phyloP scores from a whole-genome alignment of 345 rosid species.

The Microcos paniculata region DNA sequence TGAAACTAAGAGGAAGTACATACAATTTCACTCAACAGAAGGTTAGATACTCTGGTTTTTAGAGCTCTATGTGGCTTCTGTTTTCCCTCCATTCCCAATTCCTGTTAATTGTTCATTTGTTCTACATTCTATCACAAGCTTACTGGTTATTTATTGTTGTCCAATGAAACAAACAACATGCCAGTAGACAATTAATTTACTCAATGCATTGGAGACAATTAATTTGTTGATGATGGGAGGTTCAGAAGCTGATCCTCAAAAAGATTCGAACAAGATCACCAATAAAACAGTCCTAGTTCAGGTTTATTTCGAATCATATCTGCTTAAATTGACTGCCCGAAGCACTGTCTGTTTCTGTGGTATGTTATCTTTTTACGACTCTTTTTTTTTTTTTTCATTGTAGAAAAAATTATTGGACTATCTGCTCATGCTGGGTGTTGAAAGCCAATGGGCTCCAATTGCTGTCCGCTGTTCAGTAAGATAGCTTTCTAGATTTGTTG shows the following conservation, averaged over 20 bases:
- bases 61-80: not conserved
- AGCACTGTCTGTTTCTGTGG: not conserved
- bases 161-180: conserved; percentile 47
- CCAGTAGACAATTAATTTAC: conserved; percentile 97
- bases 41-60: conserved; percentile 63
- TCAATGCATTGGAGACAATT: conserved; percentile 80
- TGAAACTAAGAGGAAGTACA: conserved; percentile 73
- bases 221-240: conserved; percentile 77
- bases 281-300: conserved; percentile 85
- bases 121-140: conserved; percentile 26
- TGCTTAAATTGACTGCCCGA: conserved; percentile 3
- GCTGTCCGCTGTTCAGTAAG: conserved; percentile 85
- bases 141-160: conserved; percentile 39
- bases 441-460: conserved; percentile 96
- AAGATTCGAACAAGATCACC: conserved; percentile 73
- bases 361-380: conserved; percentile 22
- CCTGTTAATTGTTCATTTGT: not conserved
- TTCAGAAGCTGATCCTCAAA: conserved; percentile 63
- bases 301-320: conserved; percentile 44
- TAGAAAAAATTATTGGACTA: conserved; percentile 80
- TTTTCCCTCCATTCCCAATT: conserved; percentile 3
- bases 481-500: not conserved
- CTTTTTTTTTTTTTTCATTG: conserved; percentile 26
- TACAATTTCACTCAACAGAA: conserved; percentile 93
- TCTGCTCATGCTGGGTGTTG: conserved; percentile 87